Evolutionary conservation across 768 basidiomycete genomes (phyloP), one percentile per base, ranked within the genome.

Genomic region (Agaricus sinodeliciosus): DNA sequence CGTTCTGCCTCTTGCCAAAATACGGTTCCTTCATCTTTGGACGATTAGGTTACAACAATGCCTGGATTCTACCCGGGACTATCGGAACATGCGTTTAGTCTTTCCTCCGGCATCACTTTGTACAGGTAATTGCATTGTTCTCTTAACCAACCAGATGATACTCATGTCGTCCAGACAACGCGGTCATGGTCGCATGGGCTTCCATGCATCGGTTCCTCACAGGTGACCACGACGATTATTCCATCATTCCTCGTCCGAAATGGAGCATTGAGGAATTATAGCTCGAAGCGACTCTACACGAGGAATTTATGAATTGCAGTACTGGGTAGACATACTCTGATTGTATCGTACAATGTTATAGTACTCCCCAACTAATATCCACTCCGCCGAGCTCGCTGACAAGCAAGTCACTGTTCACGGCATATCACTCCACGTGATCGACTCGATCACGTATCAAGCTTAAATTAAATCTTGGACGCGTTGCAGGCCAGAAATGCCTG

Each of bases 111-210:
- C 79, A 0, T 65, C 73, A 9, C 71, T 94, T 2, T 97, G 94
- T 63, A 95, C 92, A 62, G 91, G 91, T 88, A 53, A 49, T 72
- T 37, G 22, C 13, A 27, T 44, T 18, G 13, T 42, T n/a, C 27
- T 28, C 12, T 45, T 28, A 45, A 18, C 22, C 49, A 25, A 26
- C 31, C 4, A 48, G 12, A 37, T 4, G 41, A 12, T 35, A 25
- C 25, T 48, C 36, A 48, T 40, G 19, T 36, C 26, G 13, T 36
- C 0, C 58, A 94, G 95, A 97, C 61, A 98, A 97, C 65, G 95
- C 95, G 0, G 94, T 81, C 8, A 98, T 98, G 95, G 90, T 97
- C 58, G 95, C 80, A 2, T 95, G 87, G 89, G 88, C 94, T 3
- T 85, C 90, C 0, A 86, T 94, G 78, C 70, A 85, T 59, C 81